Evolutionary conservation across 192 early-diverging fungal species (phyloP).

Genomic region (Phycomyces blakesleeanus): DNA sequence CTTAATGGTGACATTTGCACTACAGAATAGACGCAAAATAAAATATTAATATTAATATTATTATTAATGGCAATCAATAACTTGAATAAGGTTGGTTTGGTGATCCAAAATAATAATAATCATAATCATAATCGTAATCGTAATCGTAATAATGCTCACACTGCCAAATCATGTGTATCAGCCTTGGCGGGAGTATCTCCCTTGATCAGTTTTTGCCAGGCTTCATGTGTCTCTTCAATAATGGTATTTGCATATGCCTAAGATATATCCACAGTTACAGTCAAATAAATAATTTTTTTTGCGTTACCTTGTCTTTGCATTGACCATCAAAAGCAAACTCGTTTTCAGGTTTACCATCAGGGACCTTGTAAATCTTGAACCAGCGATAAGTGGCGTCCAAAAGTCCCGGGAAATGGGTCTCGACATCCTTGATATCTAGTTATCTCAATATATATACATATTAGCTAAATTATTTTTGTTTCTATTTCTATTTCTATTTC

Average conservation of each 20-base stretch:
- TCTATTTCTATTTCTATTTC: no score
- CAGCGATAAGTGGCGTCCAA: conserved; percentile 96
- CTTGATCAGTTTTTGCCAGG: conserved; percentile 82
- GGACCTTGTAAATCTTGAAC: conserved; percentile 99
- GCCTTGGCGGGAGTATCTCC: conserved; percentile 10
- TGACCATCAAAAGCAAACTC: conserved; percentile 95
- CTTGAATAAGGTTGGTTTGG: no score
- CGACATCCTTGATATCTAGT: conserved; percentile 97
- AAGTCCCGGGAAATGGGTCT: conserved; percentile 93
- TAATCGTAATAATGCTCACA: conserved; percentile 1
- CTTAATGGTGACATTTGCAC: conserved; percentile 18
- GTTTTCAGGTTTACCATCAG: conserved; percentile 99
- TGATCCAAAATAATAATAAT: no score
- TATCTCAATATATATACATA: no score
- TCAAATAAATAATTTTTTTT: not conserved
- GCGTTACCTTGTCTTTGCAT: conserved; percentile 62
- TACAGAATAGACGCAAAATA: conserved; percentile 7
- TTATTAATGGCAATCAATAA: not conserved
- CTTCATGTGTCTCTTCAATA: conserved; percentile 88
- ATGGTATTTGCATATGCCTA: conserved; percentile 83
- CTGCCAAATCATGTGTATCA: conserved; percentile 9
- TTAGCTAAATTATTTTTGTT: no score
- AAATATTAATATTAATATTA: not conserved
- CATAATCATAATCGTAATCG: no score
- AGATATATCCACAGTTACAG: no score